A percentile compares a stretch with the other conserved stretches of the same genome.
Evolutionary conservation across 2,329 filamentous ascomycete species (phyloP).

Genomic region (Cladophialophora exuberans): DNA sequence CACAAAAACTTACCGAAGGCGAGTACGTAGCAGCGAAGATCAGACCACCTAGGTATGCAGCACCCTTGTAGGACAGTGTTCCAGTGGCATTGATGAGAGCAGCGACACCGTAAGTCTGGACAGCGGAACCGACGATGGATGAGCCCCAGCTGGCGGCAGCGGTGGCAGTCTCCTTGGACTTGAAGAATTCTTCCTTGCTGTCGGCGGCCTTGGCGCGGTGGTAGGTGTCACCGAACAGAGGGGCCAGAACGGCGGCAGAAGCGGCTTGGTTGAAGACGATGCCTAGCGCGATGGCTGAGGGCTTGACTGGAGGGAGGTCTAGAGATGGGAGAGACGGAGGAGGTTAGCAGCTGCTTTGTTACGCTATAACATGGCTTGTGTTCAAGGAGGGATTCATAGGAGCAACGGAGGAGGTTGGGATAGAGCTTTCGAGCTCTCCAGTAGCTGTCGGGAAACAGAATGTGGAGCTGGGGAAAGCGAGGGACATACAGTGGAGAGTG

Average conservation of each 20-base stretch:
- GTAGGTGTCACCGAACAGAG: slow-evolving; percentile 93
- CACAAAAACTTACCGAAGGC: slow-evolving; percentile 53
- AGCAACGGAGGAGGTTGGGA: slow-evolving; percentile 16
- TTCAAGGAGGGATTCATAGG: too few species aligned
- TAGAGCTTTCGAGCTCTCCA: too few species aligned
- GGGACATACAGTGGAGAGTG: slow-evolving; percentile 60
- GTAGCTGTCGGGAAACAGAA: too few species aligned
- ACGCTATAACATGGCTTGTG: too few species aligned
- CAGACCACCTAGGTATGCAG: slow-evolving; percentile 86
- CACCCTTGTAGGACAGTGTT: slow-evolving; percentile 94
- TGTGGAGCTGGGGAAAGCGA: not conserved
- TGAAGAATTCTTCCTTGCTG: slow-evolving; percentile 94
- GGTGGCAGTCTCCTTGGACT: slow-evolving; percentile 86
- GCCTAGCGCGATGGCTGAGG: slow-evolving; percentile 94
- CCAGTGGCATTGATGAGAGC: slow-evolving; percentile 93
- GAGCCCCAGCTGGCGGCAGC: slow-evolving; percentile 89
- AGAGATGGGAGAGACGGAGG: slow-evolving; percentile 2
- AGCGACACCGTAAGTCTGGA: slow-evolving; percentile 88
- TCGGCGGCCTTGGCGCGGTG: slow-evolving; percentile 87
- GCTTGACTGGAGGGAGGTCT: slow-evolving; percentile 87
- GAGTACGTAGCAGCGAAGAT: slow-evolving; percentile 92
- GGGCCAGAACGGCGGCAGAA: slow-evolving; percentile 83
- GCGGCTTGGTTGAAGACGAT: slow-evolving; percentile 93
- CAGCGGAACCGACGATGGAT: slow-evolving; percentile 81
- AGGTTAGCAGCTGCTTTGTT: too few species aligned